Percentiles rank a stretch among this genome's conserved stretches.
Evolutionary conservation across 257 asterid genomes (phyloP).

Genomic region (Nicotiana undulata): DNA sequence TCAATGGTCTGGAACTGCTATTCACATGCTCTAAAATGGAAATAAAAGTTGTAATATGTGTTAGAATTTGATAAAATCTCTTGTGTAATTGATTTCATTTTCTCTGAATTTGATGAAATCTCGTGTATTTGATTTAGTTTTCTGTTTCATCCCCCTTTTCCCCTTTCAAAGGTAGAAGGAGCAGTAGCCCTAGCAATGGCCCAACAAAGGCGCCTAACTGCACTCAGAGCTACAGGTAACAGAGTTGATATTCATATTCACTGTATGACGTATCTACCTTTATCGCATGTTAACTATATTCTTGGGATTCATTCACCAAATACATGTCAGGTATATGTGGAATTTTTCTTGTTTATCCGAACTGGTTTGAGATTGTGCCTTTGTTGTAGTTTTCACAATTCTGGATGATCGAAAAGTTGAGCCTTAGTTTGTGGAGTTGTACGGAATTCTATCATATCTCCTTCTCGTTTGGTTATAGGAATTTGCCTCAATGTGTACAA

Average conservation of each 20-base stretch:
- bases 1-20: background rate
- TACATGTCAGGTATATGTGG: background rate
- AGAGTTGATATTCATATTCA: background rate
- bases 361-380: background rate
- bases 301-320: background rate
- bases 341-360: background rate
- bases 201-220: conserved; percentile 52
- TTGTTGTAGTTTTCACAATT: background rate
- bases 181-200: conserved; percentile 86
- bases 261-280: background rate
- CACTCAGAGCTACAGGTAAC: conserved; percentile 34
- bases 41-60: background rate
- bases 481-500: background rate
- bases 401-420: too few species aligned
- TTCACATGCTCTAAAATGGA: background rate
- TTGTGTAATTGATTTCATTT: background rate
- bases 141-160: background rate
- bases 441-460: background rate
- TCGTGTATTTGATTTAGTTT: background rate
- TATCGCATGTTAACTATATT: background rate
- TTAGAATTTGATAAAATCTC: background rate
- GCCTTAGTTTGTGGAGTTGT: background rate
- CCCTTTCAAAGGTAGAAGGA: conserved; percentile 64
- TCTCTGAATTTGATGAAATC: background rate
- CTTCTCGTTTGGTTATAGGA: background rate